A percentile compares a stretch with the other conserved stretches of the same genome.
phyloP scores from a whole-genome alignment of 768 basidiomycete species.

The Piloderma croceum region DNA sequence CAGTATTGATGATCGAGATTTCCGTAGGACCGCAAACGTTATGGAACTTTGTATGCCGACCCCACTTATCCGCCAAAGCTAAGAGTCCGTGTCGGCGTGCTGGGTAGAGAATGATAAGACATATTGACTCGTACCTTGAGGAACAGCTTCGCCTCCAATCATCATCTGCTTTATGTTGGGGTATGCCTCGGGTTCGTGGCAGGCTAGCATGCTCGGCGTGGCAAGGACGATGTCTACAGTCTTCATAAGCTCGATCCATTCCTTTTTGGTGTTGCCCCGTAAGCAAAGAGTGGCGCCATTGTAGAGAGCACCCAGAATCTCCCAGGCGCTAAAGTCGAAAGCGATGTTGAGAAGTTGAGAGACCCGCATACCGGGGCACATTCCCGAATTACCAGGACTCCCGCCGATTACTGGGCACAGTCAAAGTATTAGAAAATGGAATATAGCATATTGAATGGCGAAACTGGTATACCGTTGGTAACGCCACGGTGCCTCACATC shows the following conservation, averaged over 20 bases:
- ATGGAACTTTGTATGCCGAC: slow-evolving; percentile 37
- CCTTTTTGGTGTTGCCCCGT: slow-evolving; percentile 43
- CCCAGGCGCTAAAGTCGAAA: slow-evolving; percentile 68
- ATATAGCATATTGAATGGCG: neutral
- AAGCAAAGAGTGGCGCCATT: slow-evolving; percentile 51
- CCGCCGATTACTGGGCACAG: slow-evolving; percentile 33
- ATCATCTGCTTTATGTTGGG: slow-evolving; percentile 50
- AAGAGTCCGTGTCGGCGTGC: neutral
- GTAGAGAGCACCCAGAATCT: slow-evolving; percentile 45
- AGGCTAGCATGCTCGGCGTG: slow-evolving; percentile 46
- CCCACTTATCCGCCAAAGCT: slow-evolving; percentile 43
- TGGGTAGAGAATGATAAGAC: slow-evolving; percentile 4
- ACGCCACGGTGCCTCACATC: slow-evolving; percentile 56
- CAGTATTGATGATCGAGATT: slow-evolving; percentile 56
- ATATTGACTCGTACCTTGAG: slow-evolving; percentile 33
- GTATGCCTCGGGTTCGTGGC: slow-evolving; percentile 46
- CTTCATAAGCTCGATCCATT: slow-evolving; percentile 46
- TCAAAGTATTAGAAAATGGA: neutral
- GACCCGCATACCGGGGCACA: slow-evolving; percentile 51
- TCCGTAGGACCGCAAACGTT: slow-evolving; percentile 57
- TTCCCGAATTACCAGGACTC: slow-evolving; percentile 51
- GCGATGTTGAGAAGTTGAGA: slow-evolving; percentile 59
- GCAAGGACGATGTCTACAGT: slow-evolving; percentile 49
- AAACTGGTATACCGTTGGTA: slow-evolving; percentile 42
- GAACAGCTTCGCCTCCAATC: slow-evolving; percentile 54